Evolutionary conservation across 2,329 filamentous ascomycete genomes (phyloP).

Genomic region (Fusarium paranaense): DNA sequence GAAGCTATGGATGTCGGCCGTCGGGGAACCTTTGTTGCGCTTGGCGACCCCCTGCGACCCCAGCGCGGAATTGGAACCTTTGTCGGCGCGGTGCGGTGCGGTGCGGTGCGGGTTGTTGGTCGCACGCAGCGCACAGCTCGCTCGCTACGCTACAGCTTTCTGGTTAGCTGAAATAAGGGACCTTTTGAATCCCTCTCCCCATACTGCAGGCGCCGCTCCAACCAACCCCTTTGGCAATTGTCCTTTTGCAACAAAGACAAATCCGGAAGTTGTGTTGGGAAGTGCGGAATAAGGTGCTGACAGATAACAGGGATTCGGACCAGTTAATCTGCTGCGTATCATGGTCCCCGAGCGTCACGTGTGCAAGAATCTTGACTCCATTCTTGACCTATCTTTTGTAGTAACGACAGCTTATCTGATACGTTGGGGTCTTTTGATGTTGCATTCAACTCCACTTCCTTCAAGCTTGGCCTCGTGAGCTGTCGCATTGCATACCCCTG

Average conservation of each 20-base stretch:
- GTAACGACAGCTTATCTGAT: not conserved
- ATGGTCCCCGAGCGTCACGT: not conserved
- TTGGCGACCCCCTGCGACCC: constrained; percentile 15
- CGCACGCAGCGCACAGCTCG: not conserved
- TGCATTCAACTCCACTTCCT: not conserved
- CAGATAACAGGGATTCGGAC: not conserved
- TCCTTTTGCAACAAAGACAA: not conserved
- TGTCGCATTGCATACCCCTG: not conserved
- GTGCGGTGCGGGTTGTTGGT: not conserved
- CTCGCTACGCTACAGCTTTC: not conserved
- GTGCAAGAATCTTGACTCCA: not conserved
- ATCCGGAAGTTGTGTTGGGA: not conserved
- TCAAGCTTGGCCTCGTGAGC: not conserved
- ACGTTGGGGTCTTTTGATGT: not conserved
- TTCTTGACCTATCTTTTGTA: too few relatives aligned
- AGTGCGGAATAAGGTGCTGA: not conserved
- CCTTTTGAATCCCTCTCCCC: constrained; percentile 12
- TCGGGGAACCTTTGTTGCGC: constrained; percentile 35
- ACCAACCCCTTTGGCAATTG: not conserved
- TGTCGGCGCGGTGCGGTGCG: constrained; percentile 2
- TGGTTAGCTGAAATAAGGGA: constrained; percentile 12
- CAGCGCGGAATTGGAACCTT: constrained; percentile 23
- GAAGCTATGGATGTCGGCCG: not conserved
- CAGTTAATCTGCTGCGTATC: not conserved
- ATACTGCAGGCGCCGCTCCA: not conserved